Conservation (phyloP, 345 rosid genomes). For the Lepidium africanum region DNA sequence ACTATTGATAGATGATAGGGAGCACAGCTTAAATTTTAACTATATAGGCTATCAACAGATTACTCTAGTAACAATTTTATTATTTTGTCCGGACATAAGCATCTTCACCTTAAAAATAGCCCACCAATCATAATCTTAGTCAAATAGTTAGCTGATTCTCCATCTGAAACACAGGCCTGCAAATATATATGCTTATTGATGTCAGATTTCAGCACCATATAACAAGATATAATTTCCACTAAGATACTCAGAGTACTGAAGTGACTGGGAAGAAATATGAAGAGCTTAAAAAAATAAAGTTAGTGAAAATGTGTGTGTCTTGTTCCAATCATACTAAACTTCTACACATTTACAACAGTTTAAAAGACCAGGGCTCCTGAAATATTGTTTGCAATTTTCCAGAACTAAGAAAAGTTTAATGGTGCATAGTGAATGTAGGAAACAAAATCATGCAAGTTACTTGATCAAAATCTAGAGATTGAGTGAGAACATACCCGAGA, state of each 20-base stretch:
- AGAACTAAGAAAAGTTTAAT: slow-evolving; percentile 4
- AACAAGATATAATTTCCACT: not conserved
- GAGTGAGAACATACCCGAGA: slow-evolving; percentile 62
- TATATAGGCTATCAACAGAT: not conserved
- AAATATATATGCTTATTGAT: slow-evolving; percentile 16
- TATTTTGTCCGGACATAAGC: not conserved
- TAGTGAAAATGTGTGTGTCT: not conserved
- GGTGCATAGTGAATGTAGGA: slow-evolving; percentile 9
- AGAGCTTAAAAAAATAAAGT: not conserved
- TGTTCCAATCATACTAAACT: not conserved
- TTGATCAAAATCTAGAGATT: slow-evolving; percentile 5
- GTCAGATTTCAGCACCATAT: slow-evolving; percentile 9
- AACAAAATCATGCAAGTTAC: slow-evolving; percentile 10
- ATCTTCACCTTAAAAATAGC: slow-evolving; percentile 70
- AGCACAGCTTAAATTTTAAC: not conserved
- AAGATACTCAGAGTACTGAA: slow-evolving; percentile 9
- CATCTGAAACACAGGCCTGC: slow-evolving; percentile 94
- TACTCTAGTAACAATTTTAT: not conserved
- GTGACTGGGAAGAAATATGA: not conserved
- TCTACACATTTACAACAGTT: not conserved
- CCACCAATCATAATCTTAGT: slow-evolving; percentile 75
- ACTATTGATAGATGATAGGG: not conserved
- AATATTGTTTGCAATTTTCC: not conserved
- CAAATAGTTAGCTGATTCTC: slow-evolving; percentile 66
- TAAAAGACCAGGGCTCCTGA: not conserved